A percentile compares a stretch with the other conserved stretches of the same genome.
These are phyloP conservation scores for Pseudogymnoascus sp. DNA, from an alignment of 2,329 filamentous ascomycete species.

Conservation along the genomic window DNA sequence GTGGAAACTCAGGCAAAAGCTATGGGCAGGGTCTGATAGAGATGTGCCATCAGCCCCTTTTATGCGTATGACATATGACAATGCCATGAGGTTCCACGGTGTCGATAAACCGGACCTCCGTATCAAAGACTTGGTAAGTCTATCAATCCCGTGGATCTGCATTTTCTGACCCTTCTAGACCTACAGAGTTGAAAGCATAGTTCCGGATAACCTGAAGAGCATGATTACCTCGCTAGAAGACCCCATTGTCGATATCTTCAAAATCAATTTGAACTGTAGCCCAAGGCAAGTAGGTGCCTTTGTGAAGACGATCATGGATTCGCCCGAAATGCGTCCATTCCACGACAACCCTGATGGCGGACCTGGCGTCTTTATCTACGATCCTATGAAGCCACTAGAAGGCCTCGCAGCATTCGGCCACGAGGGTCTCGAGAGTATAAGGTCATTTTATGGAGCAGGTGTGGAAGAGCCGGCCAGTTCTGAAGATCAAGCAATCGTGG, in stretches of 20 bases:
- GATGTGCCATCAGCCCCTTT: constrained; percentile 17
- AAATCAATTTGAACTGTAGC: constrained; percentile 51
- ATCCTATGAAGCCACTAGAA: constrained; percentile 64
- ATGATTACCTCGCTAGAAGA: constrained; percentile 65
- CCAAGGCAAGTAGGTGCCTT: constrained; percentile 52
- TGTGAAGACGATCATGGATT: constrained; percentile 63
- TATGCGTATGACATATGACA: constrained; percentile 54
- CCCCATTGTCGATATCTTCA: constrained; percentile 69
- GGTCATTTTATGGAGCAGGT: neutral
- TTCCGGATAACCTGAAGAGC: constrained; percentile 56
- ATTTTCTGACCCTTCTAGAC: constrained; percentile 45
- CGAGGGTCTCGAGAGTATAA: constrained; percentile 52
- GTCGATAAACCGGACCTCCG: constrained; percentile 89
- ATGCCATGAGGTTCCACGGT: constrained; percentile 74
- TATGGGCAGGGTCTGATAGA: neutral
- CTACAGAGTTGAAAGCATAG: constrained; percentile 53
- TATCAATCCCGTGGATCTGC: neutral
- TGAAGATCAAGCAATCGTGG: neutral
- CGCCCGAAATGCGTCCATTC: constrained; percentile 49
- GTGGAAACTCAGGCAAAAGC: neutral
- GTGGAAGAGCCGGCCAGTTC: neutral
- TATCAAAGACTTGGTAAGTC: constrained; percentile 56
- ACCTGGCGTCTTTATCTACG: constrained; percentile 70
- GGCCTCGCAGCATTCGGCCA: constrained; percentile 75
- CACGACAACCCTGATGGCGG: constrained; percentile 66